These are phyloP conservation scores for Paramecium caudatum DNA, from an alignment of 73 alveolate species.

Conservation along the genomic window DNA sequence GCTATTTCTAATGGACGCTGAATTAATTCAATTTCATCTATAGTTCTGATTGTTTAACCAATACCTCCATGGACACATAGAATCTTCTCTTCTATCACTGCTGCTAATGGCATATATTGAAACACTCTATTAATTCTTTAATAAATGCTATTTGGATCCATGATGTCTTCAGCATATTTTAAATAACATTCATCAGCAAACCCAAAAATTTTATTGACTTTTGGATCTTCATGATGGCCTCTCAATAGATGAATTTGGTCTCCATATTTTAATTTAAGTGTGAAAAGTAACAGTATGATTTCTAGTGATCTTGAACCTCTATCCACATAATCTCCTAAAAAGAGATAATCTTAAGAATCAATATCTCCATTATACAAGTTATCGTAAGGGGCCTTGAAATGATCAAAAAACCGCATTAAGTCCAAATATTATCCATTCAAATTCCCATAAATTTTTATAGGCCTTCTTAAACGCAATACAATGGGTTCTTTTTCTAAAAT, in stretches of 20 bases:
- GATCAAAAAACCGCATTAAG: constrained; percentile 98
- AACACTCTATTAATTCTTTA: constrained; percentile 87
- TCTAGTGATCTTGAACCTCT: constrained; percentile 91
- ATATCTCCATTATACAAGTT: constrained; percentile 72
- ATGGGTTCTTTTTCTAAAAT: constrained; percentile 65
- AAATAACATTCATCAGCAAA: constrained; percentile 88
- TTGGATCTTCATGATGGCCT: constrained; percentile 91
- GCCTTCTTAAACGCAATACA: constrained; percentile 34
- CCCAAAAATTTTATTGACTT: constrained; percentile 87
- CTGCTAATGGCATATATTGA: constrained; percentile 89
- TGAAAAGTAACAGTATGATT: constrained; percentile 78
- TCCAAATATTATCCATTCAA: constrained; percentile 98
- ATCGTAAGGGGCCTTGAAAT: constrained; percentile 75
- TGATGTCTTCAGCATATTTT: constrained; percentile 85
- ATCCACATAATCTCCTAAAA: constrained; percentile 91
- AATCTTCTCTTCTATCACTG: constrained; percentile 83
- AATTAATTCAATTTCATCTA: constrained; percentile 88
- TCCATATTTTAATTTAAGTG: constrained; percentile 77
- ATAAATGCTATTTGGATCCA: constrained; percentile 83
- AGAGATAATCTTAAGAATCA: constrained; percentile 81
- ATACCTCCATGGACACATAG: constrained; percentile 92
- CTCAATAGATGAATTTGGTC: constrained; percentile 81
- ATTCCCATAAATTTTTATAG: constrained; percentile 96
- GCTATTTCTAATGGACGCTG: constrained; percentile 86
- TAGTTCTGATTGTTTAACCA: constrained; percentile 85